Conservation (phyloP, 306 rosid genomes). For the Citrullus mucosospermus region DNA sequence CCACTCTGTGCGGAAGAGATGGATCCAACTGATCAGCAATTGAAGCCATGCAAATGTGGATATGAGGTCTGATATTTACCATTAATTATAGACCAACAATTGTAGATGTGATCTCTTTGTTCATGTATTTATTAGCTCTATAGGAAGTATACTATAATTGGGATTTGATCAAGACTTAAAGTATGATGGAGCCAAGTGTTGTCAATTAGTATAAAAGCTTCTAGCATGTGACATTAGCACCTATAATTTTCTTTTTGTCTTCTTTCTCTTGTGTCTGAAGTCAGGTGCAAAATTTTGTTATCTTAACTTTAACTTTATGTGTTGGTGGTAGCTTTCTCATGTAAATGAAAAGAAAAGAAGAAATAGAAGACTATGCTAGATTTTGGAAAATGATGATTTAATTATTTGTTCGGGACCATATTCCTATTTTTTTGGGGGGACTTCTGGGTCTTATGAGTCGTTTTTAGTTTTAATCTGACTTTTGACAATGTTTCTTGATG, state of each 20-base stretch:
- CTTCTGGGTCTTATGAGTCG: neutral
- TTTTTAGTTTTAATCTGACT: neutral
- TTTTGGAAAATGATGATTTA: neutral
- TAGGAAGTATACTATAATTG: neutral
- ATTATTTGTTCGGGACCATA: neutral
- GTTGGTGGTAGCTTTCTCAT: neutral
- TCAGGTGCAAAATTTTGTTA: neutral
- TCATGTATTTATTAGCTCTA: neutral
- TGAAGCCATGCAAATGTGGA: conserved; percentile 97
- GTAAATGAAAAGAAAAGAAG: neutral
- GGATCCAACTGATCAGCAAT: conserved; percentile 98
- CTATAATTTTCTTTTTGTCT: neutral
- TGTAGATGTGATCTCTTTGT: neutral
- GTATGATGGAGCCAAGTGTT: neutral
- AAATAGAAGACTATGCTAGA: neutral
- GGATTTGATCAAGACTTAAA: neutral
- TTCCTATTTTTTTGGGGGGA: neutral
- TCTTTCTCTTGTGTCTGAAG: neutral
- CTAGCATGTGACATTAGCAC: neutral
- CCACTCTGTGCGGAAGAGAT: conserved; percentile 98
- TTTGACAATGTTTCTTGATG: neutral
- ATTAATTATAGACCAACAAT: neutral
- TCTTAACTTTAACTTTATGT: neutral
- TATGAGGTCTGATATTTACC: conserved; percentile 47
- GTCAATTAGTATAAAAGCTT: neutral